Conservation (phyloP, 176 grass and related monocot species). For the Poa annua region DNA sequence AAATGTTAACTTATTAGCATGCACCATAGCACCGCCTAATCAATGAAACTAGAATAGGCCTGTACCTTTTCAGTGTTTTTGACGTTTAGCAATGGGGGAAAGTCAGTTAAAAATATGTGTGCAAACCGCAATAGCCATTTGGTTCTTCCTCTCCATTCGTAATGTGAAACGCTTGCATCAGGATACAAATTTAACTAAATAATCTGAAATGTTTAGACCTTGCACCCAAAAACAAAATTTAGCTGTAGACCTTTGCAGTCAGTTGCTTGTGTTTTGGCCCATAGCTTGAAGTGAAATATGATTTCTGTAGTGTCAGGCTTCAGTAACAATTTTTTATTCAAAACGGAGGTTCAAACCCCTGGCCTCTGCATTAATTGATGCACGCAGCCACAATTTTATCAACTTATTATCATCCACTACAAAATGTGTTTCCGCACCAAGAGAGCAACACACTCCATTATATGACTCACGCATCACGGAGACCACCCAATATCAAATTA, state of each 20-base stretch:
- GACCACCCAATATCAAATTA: background rate
- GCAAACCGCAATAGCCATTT: background rate
- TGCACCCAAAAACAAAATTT: background rate
- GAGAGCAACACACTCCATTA: background rate
- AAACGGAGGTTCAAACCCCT: background rate
- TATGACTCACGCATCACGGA: background rate
- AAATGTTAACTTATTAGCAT: slow-evolving; percentile 25
- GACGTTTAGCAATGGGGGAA: slow-evolving; percentile 1
- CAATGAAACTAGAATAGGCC: slow-evolving; percentile 20
- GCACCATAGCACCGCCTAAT: background rate
- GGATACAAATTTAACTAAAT: background rate
- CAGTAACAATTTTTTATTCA: background rate
- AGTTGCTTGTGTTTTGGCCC: slow-evolving; percentile 48
- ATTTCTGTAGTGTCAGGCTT: slow-evolving; percentile 27
- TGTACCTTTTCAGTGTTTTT: slow-evolving; percentile 30
- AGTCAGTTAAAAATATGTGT: slow-evolving; percentile 20
- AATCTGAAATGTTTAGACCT: background rate
- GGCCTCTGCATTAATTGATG: background rate
- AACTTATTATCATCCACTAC: background rate
- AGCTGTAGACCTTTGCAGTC: slow-evolving; percentile 36
- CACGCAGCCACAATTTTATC: background rate
- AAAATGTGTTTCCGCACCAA: background rate
- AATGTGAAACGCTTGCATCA: background rate
- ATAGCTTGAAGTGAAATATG: slow-evolving; percentile 11
- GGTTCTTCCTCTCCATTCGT: slow-evolving; percentile 12